Conservation (phyloP, 1,284 basidiomycete genomes). For the Melampsora americana region DNA sequence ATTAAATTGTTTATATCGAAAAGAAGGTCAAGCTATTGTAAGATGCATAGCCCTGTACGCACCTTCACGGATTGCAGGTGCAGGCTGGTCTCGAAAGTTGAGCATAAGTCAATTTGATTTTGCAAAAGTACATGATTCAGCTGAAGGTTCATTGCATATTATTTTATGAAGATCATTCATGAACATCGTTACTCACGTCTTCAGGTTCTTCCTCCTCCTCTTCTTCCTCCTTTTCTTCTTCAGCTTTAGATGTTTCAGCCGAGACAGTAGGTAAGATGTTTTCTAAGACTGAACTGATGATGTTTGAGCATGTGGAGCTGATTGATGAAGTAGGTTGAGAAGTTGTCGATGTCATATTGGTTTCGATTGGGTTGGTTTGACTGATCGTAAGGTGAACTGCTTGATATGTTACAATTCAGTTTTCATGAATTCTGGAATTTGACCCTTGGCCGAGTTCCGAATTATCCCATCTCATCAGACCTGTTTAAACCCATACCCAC, state of each 20-base stretch:
- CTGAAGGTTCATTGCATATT: background rate
- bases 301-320: conserved; percentile 27
- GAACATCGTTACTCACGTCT: conserved; percentile 15
- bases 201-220: conserved; percentile 37
- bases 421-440: too few relatives aligned
- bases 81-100: conserved; percentile 13
- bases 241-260: conserved; percentile 16
- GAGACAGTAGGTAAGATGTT: conserved; percentile 31
- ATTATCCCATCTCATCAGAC: too few relatives aligned
- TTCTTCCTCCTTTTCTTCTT: conserved; percentile 13
- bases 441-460: too few relatives aligned
- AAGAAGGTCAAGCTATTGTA: background rate
- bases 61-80: conserved; percentile 40
- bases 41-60: too few relatives aligned
- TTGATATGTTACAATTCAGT: background rate
- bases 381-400: background rate
- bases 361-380: background rate
- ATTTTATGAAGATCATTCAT: background rate
- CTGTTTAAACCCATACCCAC: too few relatives aligned
- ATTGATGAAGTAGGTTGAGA: conserved; percentile 3
- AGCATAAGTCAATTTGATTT: too few relatives aligned
- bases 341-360: background rate
- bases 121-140: background rate
- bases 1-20: too few relatives aligned
- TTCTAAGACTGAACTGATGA: conserved; percentile 17